Conservation (phyloP, 2,329 filamentous ascomycete species). For the Myriosclerotinia duriaeana region DNA sequence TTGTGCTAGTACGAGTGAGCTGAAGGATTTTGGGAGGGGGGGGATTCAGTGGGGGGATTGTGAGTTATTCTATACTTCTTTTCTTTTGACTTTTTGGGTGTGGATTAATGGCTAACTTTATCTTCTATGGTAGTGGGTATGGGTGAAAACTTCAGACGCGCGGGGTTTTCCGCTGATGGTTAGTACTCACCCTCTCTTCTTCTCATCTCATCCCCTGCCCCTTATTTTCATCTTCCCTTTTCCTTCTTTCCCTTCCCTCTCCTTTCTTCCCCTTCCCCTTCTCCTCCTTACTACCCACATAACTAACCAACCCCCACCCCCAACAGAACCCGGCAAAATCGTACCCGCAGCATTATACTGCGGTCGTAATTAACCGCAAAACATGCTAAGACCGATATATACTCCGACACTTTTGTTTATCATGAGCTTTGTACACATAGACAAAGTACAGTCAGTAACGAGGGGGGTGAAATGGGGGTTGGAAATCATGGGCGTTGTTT, state of each 20-base stretch:
- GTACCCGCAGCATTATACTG: slow-evolving; percentile 31
- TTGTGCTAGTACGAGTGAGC: slow-evolving; percentile 30
- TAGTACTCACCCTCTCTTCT: too few species aligned
- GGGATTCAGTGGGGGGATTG: slow-evolving; percentile 32
- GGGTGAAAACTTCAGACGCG: slow-evolving; percentile 30
- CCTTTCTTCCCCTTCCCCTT: too few species aligned
- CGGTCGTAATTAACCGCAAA: slow-evolving; percentile 23
- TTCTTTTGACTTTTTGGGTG: too few species aligned
- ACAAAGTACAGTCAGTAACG: too few species aligned
- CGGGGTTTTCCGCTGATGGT: slow-evolving; percentile 30
- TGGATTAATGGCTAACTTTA: not conserved
- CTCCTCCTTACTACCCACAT: not conserved
- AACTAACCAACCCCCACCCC: not conserved
- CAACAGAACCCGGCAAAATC: slow-evolving; percentile 27
- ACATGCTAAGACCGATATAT: too few species aligned
- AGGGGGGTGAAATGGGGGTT: too few species aligned
- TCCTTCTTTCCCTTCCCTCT: not conserved
- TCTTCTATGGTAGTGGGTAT: slow-evolving; percentile 25
- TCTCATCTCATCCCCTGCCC: too few species aligned
- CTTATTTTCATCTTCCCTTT: too few species aligned
- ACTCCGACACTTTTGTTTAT: not conserved
- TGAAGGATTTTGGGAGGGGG: slow-evolving; percentile 26
- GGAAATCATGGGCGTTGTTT: too few species aligned
- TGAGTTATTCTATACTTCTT: slow-evolving; percentile 10
- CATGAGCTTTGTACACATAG: too few species aligned